Conservation (phyloP, 768 basidiomycete genomes). For the Trametes cubensis region DNA sequence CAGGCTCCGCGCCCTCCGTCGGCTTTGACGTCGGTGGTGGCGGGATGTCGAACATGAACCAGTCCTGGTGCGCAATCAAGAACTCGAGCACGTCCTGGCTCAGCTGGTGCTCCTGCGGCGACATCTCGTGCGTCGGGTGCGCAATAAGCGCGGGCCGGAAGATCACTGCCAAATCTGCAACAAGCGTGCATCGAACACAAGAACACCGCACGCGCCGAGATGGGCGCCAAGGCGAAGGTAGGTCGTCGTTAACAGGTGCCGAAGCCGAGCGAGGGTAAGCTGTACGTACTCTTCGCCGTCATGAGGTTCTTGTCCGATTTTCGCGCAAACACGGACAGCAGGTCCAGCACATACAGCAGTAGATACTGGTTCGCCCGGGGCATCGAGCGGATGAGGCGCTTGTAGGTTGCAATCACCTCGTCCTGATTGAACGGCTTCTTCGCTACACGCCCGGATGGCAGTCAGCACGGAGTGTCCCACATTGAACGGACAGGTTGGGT, state of each 20-base stretch:
- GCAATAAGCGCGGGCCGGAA: constrained; percentile 95
- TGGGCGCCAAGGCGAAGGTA: background rate
- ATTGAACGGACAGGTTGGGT: background rate
- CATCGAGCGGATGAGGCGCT: constrained; percentile 79
- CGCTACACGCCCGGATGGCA: constrained; percentile 43
- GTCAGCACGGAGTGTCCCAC: constrained; percentile 2
- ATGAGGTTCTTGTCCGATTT: constrained; percentile 93
- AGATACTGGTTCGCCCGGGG: constrained; percentile 92
- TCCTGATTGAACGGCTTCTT: constrained; percentile 70
- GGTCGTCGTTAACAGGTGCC: background rate
- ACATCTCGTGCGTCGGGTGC: constrained; percentile 85
- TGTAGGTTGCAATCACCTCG: constrained; percentile 78
- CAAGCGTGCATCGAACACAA: background rate
- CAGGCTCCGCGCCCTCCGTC: constrained; percentile 36
- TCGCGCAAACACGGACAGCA: constrained; percentile 91
- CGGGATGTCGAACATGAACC: constrained; percentile 89
- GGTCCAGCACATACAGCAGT: constrained; percentile 94
- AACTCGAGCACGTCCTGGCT: constrained; percentile 94
- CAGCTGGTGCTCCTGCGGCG: constrained; percentile 81
- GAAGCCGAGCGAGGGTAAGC: background rate
- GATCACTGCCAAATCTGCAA: constrained; percentile 89
- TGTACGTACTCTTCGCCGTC: constrained; percentile 84
- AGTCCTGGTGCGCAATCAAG: constrained; percentile 93
- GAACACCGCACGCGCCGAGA: background rate
- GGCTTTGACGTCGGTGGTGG: constrained; percentile 52